Percentiles rank a stretch among this genome's conserved stretches.
Conservation (phyloP, 306 rosid genomes). For the Castanopsis chinensis region DNA sequence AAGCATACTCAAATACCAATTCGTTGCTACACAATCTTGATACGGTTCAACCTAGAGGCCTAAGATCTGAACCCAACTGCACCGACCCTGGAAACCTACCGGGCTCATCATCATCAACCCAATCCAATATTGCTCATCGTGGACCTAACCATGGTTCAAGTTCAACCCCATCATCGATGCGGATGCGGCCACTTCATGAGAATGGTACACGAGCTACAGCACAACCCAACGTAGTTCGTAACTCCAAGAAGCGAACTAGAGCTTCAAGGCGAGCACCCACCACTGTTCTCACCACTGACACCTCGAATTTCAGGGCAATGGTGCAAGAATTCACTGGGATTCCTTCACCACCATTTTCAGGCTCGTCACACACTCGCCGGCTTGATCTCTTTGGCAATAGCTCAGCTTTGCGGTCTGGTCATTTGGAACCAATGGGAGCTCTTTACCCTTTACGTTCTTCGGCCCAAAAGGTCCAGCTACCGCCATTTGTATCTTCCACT, state of each 20-base stretch:
- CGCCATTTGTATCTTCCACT: constrained; percentile 34
- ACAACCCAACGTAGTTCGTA: constrained; percentile 28
- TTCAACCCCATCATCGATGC: constrained; percentile 14
- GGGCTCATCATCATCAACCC: constrained; percentile 22
- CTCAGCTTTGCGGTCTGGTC: constrained; percentile 32
- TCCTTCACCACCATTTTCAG: constrained; percentile 81
- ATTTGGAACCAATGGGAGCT: constrained; percentile 20
- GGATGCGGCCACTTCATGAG: not conserved
- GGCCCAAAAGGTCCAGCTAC: constrained; percentile 44
- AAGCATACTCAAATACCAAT: constrained; percentile 38
- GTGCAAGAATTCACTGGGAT: constrained; percentile 96
- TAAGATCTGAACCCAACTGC: constrained; percentile 44
- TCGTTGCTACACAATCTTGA: constrained; percentile 42
- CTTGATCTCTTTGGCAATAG: constrained; percentile 62
- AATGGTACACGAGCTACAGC: constrained; percentile 20
- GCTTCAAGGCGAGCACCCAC: constrained; percentile 93
- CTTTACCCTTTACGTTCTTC: constrained; percentile 63
- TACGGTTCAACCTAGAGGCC: constrained; percentile 11
- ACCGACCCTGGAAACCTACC: constrained; percentile 16
- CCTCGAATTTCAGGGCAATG: constrained; percentile 91
- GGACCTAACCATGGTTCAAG: not conserved
- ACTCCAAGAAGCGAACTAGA: constrained; percentile 76
- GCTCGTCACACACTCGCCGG: constrained; percentile 54
- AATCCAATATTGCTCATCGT: constrained; percentile 17
- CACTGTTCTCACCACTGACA: constrained; percentile 87